Percentiles rank a stretch among this genome's conserved stretches.
Evolutionary conservation across 495 filamentous ascomycete species (phyloP).

Genomic region (Hypoxylon rickii): DNA sequence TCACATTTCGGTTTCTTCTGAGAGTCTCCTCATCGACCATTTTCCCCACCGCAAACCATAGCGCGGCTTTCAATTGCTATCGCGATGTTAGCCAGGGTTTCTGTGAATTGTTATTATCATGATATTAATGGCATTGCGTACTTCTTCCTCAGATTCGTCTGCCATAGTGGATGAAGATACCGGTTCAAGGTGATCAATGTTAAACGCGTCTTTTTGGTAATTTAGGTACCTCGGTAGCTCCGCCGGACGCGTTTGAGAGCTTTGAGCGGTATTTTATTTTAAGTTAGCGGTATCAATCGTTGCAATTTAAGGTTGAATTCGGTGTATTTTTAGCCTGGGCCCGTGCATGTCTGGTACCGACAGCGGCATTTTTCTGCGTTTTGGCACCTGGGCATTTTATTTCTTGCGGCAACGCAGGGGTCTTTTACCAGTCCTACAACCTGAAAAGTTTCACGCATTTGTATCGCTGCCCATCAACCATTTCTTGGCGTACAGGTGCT

Average conservation of each 20-base stretch:
- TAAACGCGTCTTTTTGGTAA: not conserved
- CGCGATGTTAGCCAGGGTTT: not conserved
- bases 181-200: not conserved
- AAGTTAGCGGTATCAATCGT: too few relatives aligned
- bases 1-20: slow-evolving; percentile 77
- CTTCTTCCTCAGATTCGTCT: slow-evolving; percentile 41
- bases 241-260: slow-evolving; percentile 14
- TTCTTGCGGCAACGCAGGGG: slow-evolving; percentile 16
- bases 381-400: slow-evolving; percentile 11
- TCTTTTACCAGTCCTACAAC: not conserved
- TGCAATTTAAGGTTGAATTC: slow-evolving; percentile 21
- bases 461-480: not conserved
- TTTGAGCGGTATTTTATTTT: not conserved
- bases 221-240: slow-evolving; percentile 1
- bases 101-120: not conserved
- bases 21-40: slow-evolving; percentile 87
- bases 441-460: slow-evolving; percentile 17
- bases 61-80: slow-evolving; percentile 85
- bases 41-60: slow-evolving; percentile 91
- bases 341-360: slow-evolving; percentile 7
- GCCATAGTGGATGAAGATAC: slow-evolving; percentile 22
- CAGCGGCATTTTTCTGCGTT: not conserved
- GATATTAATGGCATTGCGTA: slow-evolving; percentile 22
- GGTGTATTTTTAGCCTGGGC: not conserved
- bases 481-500: not conserved